A percentile compares a stretch with the other conserved stretches of the same genome.
These are phyloP conservation scores for Leavenworthia alabamica DNA, from an alignment of 345 rosid species.

Conservation along the genomic window DNA sequence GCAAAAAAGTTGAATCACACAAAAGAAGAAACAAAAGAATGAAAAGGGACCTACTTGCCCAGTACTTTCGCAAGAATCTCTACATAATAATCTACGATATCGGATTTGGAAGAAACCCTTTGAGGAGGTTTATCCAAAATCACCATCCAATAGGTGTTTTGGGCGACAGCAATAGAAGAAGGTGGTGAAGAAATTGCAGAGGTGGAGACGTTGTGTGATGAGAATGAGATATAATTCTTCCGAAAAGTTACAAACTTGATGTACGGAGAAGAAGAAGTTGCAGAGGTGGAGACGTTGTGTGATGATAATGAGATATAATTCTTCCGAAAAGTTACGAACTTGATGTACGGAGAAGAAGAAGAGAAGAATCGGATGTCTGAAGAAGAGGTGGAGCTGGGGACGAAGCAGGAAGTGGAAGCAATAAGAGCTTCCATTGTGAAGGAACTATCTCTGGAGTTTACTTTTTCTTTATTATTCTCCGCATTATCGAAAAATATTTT, in stretches of 20 bases:
- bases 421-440: conserved; percentile 30
- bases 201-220: conserved; percentile 28
- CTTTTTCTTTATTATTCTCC: background rate
- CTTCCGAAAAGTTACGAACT: background rate
- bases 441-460: background rate
- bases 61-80: conserved; percentile 41
- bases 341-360: conserved; percentile 2
- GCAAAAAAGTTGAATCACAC: background rate
- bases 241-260: conserved; percentile 5
- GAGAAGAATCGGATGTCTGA: background rate
- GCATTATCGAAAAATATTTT: background rate
- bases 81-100: conserved; percentile 57
- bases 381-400: conserved; percentile 8
- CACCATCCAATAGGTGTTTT: conserved; percentile 53
- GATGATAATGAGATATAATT: conserved; percentile 15
- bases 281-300: conserved; percentile 25
- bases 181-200: conserved; percentile 25
- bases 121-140: conserved; percentile 49
- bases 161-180: conserved; percentile 18
- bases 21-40: conserved; percentile 1
- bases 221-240: conserved; percentile 2
- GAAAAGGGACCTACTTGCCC: conserved; percentile 42
- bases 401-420: conserved; percentile 13
- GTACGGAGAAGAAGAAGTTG: conserved; percentile 7
- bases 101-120: conserved; percentile 41